A percentile compares a stretch with the other conserved stretches of the same genome.
These are phyloP conservation scores for Sphaerulina populicola DNA, from an alignment of 2,329 filamentous ascomycete genomes.

Conservation along the genomic window DNA sequence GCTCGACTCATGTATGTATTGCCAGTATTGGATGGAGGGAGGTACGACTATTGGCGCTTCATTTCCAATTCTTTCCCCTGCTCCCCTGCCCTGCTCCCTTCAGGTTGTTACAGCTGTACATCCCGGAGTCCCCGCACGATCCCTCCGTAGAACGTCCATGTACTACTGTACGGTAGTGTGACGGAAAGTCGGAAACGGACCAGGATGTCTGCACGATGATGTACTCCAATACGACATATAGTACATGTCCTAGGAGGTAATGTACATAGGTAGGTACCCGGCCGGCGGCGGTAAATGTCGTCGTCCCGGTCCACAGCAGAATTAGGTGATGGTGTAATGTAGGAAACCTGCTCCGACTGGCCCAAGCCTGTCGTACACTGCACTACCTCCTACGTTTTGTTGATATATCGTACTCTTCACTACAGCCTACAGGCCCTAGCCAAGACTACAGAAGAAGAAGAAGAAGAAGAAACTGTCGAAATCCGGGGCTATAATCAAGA, in stretches of 20 bases:
- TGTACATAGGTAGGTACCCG: too few relatives aligned
- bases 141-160: not conserved
- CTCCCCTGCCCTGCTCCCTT: too few relatives aligned
- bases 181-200: constrained; percentile 2
- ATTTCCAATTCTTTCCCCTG: constrained; percentile 4
- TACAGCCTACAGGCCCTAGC: too few relatives aligned
- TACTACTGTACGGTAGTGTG: constrained; percentile 1
- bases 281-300: constrained; percentile 6
- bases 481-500: constrained; percentile 32
- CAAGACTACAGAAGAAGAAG: too few relatives aligned
- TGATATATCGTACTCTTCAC: too few relatives aligned
- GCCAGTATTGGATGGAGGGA: too few relatives aligned
- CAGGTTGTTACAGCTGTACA: not conserved
- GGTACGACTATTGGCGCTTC: too few relatives aligned
- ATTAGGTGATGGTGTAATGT: not conserved
- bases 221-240: not conserved
- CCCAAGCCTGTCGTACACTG: not conserved
- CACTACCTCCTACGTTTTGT: too few relatives aligned
- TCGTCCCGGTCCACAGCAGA: not conserved
- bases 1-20: too few relatives aligned
- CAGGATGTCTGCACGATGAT: constrained; percentile 6
- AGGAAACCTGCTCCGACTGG: constrained; percentile 3
- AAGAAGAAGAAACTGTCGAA: constrained; percentile 22
- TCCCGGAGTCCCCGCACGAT: constrained; percentile 10
- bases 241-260: too few relatives aligned